Evolutionary conservation across 371 early-diverging fungal species (phyloP), one percentile per base, ranked within the genome.

Genomic region (Syncephalastrum racemosum): DNA sequence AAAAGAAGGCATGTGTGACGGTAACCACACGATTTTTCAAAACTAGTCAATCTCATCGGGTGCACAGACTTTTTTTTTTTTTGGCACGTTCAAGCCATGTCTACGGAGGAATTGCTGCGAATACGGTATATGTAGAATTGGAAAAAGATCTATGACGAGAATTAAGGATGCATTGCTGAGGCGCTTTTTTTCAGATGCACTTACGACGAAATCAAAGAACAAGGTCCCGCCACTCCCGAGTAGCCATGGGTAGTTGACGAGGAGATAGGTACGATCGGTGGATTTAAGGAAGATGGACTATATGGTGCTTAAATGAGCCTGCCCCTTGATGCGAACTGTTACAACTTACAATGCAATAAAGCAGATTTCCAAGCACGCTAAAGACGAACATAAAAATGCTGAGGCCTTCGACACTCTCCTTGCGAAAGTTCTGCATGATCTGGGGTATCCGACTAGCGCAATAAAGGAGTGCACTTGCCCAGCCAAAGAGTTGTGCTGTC

Each of bases 321-420:
- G 55, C 14, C 48, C 31, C 18, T 40, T 47, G 23, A 13, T 53
- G 18, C 44, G 50, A 36, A 24, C n/a, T 10, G 18, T 1, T 14
- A 43, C 12, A 46, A 51, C 68, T 71, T 74, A 76, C 80, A 59
- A 75, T 40, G 44, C 75, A 76, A 53, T 70, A 94, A 4, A 92
- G 86, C 6, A 87, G 52, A 73, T 95, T 95, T 36, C 92, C 94
- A 16, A 87, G 58, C n/a, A 91, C 84, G 44, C 92, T 88, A 71
- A 89, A 88, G 22, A 85, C 55, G 67, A 95, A 94, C 89, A 95
- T 90, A 57, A 74, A 69, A 50, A 92, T 62, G 14, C 87, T 81
- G 40, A 95, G 69, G 0, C 94, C 93, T 56, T 90, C 84, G 4
- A 83, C 83, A 15, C 90, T 88, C 65, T 87, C 77, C 48, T 82